These are phyloP conservation scores for Ganoderma multipileum DNA, from an alignment of 1,284 basidiomycete species.

Conservation along the genomic window DNA sequence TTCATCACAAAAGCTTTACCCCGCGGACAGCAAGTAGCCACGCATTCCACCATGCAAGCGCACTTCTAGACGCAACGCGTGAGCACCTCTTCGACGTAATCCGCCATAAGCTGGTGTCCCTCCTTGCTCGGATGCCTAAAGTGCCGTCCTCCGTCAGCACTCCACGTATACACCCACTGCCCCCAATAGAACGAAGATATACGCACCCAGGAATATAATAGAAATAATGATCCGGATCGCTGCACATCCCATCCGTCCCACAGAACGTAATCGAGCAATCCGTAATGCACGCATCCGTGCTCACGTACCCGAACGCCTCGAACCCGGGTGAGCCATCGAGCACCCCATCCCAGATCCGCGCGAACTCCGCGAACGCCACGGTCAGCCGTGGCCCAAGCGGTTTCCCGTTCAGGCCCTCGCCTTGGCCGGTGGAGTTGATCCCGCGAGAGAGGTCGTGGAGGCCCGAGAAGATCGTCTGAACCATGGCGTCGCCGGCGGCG, in stretches of 20 bases:
- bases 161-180: background rate
- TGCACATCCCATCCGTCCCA: slow-evolving; percentile 34
- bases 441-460: slow-evolving; percentile 32
- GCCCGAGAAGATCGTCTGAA: slow-evolving; percentile 39
- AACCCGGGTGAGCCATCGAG: slow-evolving; percentile 38
- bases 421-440: slow-evolving; percentile 14
- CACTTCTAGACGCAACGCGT: slow-evolving; percentile 13
- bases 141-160: background rate
- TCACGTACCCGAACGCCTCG: slow-evolving; percentile 43
- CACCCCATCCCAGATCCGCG: slow-evolving; percentile 41
- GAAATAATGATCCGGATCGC: slow-evolving; percentile 55
- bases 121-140: slow-evolving; percentile 50
- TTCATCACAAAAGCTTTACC: background rate
- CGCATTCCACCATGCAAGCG: background rate
- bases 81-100: slow-evolving; percentile 52
- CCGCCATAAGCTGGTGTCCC: slow-evolving; percentile 53
- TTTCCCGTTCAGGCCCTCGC: slow-evolving; percentile 1
- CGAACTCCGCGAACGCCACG: slow-evolving; percentile 40
- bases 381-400: slow-evolving; percentile 21
- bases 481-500: slow-evolving; percentile 39
- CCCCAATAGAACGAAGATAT: background rate
- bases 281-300: slow-evolving; percentile 36
- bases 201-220: slow-evolving; percentile 58
- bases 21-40: background rate
- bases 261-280: slow-evolving; percentile 29